Evolutionary conservation across 2,329 filamentous ascomycete genomes (phyloP).

Genomic region (Sporothrix pallida): DNA sequence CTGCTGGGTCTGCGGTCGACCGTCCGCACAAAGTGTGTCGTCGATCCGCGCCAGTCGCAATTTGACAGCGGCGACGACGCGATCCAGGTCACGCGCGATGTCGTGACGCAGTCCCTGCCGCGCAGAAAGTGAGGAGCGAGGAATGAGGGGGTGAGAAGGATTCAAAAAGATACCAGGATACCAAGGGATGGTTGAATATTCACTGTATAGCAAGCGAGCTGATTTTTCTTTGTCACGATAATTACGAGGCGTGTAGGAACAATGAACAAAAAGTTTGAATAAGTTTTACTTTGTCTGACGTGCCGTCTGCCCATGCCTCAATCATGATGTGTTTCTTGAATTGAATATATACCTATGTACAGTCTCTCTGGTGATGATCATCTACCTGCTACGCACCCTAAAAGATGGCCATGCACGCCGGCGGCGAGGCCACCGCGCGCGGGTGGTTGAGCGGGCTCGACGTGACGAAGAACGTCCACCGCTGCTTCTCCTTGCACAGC

Average conservation of each 20-base stretch:
- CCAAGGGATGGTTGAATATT: no score
- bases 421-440: slow-evolving; percentile 25
- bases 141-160: no score
- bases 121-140: background rate
- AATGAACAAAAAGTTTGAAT: no score
- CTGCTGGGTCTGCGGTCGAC: background rate
- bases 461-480: slow-evolving; percentile 32
- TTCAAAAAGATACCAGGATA: no score
- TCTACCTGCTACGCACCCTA: background rate
- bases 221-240: no score
- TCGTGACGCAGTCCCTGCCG: background rate
- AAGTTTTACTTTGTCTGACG: no score
- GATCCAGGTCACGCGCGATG: slow-evolving; percentile 7
- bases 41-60: background rate
- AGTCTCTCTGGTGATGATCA: background rate
- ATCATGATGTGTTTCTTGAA: background rate
- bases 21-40: background rate
- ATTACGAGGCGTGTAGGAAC: no score
- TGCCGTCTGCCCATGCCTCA: no score
- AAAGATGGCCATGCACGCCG: slow-evolving; percentile 24
- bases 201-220: no score
- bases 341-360: background rate
- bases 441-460: slow-evolving; percentile 30
- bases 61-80: background rate
- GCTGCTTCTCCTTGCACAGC: slow-evolving; percentile 24